Evolutionary conservation across 495 filamentous ascomycete genomes (phyloP).

Genomic region (Aspergillus taichungensis): DNA sequence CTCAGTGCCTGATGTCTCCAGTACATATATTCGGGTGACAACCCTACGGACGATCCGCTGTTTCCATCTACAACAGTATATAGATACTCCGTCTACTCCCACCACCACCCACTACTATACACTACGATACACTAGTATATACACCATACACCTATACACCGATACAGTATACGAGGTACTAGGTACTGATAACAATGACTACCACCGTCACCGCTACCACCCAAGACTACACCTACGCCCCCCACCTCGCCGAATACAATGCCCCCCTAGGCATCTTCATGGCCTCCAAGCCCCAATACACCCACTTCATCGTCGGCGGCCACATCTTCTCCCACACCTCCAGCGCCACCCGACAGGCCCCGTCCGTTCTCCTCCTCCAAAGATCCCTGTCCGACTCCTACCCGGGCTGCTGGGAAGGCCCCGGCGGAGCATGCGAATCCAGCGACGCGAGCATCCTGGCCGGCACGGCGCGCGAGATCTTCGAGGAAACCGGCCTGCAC

Average conservation of each 20-base stretch:
- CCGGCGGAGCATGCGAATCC: conserved; percentile 44
- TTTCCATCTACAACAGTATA: no score
- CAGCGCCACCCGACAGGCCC: neutral
- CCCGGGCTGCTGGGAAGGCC: conserved; percentile 48
- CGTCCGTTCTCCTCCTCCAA: conserved; percentile 44
- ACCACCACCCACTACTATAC: no score
- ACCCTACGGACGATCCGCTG: no score
- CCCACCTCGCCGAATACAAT: conserved; percentile 30
- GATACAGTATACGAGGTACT: neutral
- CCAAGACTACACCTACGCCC: conserved; percentile 23
- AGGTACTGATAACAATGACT: neutral
- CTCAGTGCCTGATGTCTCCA: no score
- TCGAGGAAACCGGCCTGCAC: conserved; percentile 50
- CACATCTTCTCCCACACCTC: conserved; percentile 31
- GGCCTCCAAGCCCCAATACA: conserved; percentile 23
- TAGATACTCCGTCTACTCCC: no score
- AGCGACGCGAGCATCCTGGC: conserved; percentile 39
- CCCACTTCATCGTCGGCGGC: conserved; percentile 27
- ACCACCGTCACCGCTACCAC: conserved; percentile 1
- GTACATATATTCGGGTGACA: no score
- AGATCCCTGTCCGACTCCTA: conserved; percentile 37
- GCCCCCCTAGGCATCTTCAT: conserved; percentile 27
- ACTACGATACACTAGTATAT: no score
- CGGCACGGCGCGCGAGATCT: conserved; percentile 44
- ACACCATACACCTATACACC: no score